Percentiles rank a stretch among this genome's conserved stretches.
These are phyloP conservation scores for Suillus bovinus DNA, from an alignment of 768 basidiomycete genomes.

Conservation along the genomic window DNA sequence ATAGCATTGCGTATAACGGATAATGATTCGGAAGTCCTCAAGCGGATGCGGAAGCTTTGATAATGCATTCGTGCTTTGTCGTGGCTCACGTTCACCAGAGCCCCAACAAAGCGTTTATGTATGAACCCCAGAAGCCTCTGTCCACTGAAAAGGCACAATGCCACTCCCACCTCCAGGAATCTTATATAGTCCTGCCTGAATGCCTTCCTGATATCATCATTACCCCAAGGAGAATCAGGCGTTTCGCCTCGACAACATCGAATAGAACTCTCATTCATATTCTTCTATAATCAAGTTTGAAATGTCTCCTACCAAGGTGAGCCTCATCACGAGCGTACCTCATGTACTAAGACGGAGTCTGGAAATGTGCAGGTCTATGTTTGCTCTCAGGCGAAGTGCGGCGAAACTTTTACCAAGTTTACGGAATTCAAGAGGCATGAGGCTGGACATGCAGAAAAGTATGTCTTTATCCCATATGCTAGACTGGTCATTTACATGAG, in stretches of 20 bases:
- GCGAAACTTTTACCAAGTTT: constrained; percentile 15
- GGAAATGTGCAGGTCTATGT: constrained; percentile 11
- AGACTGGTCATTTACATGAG: constrained; percentile 8
- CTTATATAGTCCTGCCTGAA: neutral
- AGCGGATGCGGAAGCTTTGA: neutral
- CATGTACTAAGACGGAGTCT: neutral
- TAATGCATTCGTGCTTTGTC: neutral
- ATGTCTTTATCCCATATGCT: neutral
- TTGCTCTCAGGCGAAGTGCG: constrained; percentile 19
- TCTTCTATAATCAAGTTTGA: neutral
- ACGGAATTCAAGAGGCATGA: constrained; percentile 26
- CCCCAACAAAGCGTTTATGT: neutral
- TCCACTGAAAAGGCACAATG: neutral
- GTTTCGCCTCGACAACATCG: neutral
- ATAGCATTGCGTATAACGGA: neutral
- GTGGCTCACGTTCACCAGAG: neutral
- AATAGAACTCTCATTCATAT: neutral
- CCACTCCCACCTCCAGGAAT: neutral
- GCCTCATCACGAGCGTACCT: neutral
- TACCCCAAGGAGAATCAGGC: neutral
- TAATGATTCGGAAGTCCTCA: neutral
- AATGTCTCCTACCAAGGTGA: neutral
- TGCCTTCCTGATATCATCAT: neutral
- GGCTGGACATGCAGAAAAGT: constrained; percentile 19
- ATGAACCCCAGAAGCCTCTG: neutral